These are phyloP conservation scores for Lichenothelia convexa DNA, from an alignment of 495 filamentous ascomycete genomes.

Conservation along the genomic window DNA sequence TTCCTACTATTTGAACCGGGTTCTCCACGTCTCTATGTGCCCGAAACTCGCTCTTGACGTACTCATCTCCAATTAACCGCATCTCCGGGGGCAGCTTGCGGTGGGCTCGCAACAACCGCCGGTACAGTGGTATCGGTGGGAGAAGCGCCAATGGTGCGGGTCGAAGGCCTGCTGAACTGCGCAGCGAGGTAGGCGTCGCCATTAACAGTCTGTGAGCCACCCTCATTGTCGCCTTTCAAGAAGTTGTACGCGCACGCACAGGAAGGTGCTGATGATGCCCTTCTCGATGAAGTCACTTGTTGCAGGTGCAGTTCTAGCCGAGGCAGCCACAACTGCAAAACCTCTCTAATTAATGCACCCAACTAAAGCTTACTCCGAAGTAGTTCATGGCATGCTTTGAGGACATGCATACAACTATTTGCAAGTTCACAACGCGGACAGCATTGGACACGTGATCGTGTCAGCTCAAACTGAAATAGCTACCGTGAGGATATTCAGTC, in stretches of 20 bases:
- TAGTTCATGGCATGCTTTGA: too few species aligned
- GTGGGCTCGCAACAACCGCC: constrained; percentile 71
- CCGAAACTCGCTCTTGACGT: constrained; percentile 80
- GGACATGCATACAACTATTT: too few species aligned
- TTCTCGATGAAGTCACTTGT: neutral
- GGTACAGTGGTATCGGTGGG: constrained; percentile 80
- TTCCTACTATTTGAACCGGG: constrained; percentile 69
- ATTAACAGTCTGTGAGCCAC: neutral
- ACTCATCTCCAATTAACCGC: constrained; percentile 73
- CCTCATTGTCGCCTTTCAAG: constrained; percentile 1
- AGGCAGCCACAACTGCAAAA: too few species aligned
- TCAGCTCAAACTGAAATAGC: too few species aligned
- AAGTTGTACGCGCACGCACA: neutral
- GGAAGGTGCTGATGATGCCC: neutral
- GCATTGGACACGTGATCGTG: too few species aligned
- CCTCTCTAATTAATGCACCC: too few species aligned
- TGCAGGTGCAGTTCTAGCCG: too few species aligned
- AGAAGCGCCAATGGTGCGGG: constrained; percentile 57
- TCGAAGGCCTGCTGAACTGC: constrained; percentile 17
- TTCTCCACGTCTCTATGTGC: constrained; percentile 70
- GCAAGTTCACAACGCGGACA: too few species aligned
- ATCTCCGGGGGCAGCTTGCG: constrained; percentile 54
- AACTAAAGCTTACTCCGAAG: too few species aligned
- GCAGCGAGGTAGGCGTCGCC: neutral
- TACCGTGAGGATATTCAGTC: too few species aligned